Percentiles rank a stretch among this genome's conserved stretches.
phyloP scores from a whole-genome alignment of 73 alveolate species.

The Paramecium sonneborni region DNA sequence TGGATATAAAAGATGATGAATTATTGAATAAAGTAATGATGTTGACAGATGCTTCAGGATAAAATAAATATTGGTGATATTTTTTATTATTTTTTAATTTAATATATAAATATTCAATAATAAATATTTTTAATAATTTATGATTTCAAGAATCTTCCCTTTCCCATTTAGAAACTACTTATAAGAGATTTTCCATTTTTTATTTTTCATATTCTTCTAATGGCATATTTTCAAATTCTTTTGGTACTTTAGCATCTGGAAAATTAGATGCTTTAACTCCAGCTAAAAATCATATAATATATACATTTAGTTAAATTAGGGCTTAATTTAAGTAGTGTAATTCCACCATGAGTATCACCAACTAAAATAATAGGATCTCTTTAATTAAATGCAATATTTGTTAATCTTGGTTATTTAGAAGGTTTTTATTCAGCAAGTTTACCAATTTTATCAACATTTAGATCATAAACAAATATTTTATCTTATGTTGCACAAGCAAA shows the following conservation, averaged over 20 bases:
- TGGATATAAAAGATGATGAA: background rate
- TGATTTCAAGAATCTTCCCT: slow-evolving; percentile 43
- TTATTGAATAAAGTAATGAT: slow-evolving; percentile 37
- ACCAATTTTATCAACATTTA: slow-evolving; percentile 81
- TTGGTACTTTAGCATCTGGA: slow-evolving; percentile 44
- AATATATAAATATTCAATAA: background rate
- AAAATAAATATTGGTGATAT: slow-evolving; percentile 16
- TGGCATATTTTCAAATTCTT: background rate
- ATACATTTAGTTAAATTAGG: slow-evolving; percentile 69
- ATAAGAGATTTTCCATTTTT: slow-evolving; percentile 20
- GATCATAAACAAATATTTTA: slow-evolving; percentile 87
- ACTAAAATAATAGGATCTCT: slow-evolving; percentile 91
- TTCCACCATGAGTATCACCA: slow-evolving; percentile 94
- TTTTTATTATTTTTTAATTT: background rate
- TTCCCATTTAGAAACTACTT: slow-evolving; percentile 44
- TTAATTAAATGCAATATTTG: slow-evolving; percentile 89
- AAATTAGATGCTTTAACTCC: background rate
- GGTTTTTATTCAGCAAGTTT: slow-evolving; percentile 68
- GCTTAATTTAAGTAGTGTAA: slow-evolving; percentile 77
- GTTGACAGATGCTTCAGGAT: slow-evolving; percentile 16
- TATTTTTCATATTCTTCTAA: slow-evolving; percentile 32
- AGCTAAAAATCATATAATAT: background rate
- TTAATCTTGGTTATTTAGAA: slow-evolving; percentile 87
- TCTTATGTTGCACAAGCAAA: slow-evolving; percentile 95
- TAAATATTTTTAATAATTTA: background rate